phyloP scores from a whole-genome alignment of 176 grass and related monocot genomes.

The Miscanthus lutarioriparius region DNA sequence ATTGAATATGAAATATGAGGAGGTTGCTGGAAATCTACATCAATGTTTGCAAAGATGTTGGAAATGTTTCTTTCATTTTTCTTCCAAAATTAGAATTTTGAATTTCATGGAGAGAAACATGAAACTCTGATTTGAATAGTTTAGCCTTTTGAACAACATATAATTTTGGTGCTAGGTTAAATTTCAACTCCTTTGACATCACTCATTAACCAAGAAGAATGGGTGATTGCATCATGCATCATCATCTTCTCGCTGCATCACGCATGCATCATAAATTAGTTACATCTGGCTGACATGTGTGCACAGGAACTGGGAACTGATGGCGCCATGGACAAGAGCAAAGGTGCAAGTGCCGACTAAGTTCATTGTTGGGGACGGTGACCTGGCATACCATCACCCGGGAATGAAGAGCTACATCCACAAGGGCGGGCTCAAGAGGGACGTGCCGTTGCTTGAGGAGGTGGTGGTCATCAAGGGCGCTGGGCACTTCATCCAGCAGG shows the following conservation, averaged over 20 bases:
- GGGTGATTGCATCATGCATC: not conserved
- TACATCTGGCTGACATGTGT: not conserved
- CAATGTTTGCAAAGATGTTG: not conserved
- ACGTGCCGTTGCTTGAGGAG: slow-evolving; percentile 54
- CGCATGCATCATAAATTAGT: not conserved
- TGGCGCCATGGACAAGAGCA: slow-evolving; percentile 58
- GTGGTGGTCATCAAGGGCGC: slow-evolving; percentile 44
- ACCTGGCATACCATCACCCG: slow-evolving; percentile 56
- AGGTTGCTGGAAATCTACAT: not conserved
- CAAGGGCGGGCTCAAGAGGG: slow-evolving; percentile 52
- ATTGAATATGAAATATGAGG: not conserved
- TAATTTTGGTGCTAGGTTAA: not conserved
- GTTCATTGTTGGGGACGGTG: slow-evolving; percentile 62
- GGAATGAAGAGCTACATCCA: slow-evolving; percentile 58
- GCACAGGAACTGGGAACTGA: slow-evolving; percentile 67
- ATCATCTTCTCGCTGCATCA: not conserved
- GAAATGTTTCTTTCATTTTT: not conserved
- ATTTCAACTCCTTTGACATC: not conserved
- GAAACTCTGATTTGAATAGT: not conserved
- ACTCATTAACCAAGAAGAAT: not conserved
- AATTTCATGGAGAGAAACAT: not conserved
- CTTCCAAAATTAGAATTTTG: not conserved
- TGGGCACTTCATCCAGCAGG: slow-evolving; percentile 50
- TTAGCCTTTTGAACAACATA: not conserved
- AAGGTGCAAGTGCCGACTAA: slow-evolving; percentile 61